Base-by-base conservation (phyloP, 2,329 filamentous ascomycete genomes). In the Ceratocystis harringtonii region DNA sequence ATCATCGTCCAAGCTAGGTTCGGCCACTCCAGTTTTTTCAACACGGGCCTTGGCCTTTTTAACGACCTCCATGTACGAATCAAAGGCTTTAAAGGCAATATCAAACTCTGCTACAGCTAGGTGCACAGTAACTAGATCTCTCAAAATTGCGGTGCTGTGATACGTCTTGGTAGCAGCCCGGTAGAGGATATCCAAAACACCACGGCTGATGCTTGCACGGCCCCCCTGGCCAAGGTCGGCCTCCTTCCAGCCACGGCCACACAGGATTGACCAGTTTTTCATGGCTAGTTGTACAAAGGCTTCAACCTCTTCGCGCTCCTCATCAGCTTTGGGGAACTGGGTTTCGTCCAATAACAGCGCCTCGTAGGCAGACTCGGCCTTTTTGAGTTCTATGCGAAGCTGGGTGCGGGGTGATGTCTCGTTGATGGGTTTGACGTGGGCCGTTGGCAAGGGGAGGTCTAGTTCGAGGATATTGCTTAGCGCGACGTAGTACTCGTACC, bases 141-240 rank as follows among this genome's bases (percentile, higher is more conserved):
- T 83, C 36, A 99, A 78, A 68, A 97, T 89, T 8, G 90, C 79
- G 1, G 92, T 95, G 1, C 94, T 99, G 75, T 99, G 94, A 72
- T 94, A 99, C 0, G 92, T 96, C 74, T 94, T 96, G 8, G 88
- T 90, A 6, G 92, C 90, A 25, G 92, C 90, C 48, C 88, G 87
- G 74, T 97, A 99, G 5, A 99, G 80, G 32, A 91, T 89, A 74
- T 94, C 92, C 50, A 99, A 81, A 41, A 95, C 85, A 62, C 85
- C 85, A 64, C 87, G 84, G 68, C 88, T 88, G 19, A 92, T 78
- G 25, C 81, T 84, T 71, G 87, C 84, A 70, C 90, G 88, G 7
- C 91, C 92, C 5, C 89, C 90, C 70, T 87, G 84, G 2, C 90
- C 91, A 32, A 96, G 79, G 69, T 96, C 90, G 64, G 84, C 78